These are phyloP conservation scores for Pseudogymnoascus sp. DNA, from an alignment of 2,329 filamentous ascomycete species.

Conservation along the genomic window DNA sequence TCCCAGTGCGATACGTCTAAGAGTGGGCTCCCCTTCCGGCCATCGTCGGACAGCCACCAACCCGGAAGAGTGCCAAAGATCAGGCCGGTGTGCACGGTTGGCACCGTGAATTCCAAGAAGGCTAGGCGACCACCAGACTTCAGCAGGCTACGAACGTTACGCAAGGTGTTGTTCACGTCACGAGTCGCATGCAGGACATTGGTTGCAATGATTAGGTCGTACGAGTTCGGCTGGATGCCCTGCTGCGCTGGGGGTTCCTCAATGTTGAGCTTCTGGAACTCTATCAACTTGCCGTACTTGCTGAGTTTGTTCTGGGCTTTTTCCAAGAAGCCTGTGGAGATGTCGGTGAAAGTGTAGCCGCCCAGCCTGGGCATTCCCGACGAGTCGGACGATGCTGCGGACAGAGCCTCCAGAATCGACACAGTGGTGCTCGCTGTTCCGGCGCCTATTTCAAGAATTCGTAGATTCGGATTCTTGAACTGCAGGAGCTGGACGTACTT, in stretches of 20 bases:
- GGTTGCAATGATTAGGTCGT: conserved; percentile 32
- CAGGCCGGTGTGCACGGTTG: neutral
- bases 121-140: conserved; percentile 33
- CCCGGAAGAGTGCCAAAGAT: conserved; percentile 29
- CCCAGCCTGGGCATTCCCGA: neutral
- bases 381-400: neutral
- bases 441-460: conserved; percentile 19
- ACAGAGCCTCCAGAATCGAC: conserved; percentile 13
- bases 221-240: conserved; percentile 23
- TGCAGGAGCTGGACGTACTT: conserved; percentile 13
- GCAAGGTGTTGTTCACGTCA: conserved; percentile 19
- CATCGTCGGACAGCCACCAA: conserved; percentile 30
- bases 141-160: conserved; percentile 29
- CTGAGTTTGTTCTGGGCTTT: conserved; percentile 23
- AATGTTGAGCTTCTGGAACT: conserved; percentile 29
- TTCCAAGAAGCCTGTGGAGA: conserved; percentile 5
- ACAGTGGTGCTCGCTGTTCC: conserved; percentile 19
- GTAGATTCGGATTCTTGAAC: conserved; percentile 14
- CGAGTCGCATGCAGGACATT: conserved; percentile 32
- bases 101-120: conserved; percentile 20
- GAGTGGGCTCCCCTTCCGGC: conserved; percentile 20
- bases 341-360: conserved; percentile 8
- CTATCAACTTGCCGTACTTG: conserved; percentile 19
- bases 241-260: conserved; percentile 22
- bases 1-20: conserved; percentile 13